Evolutionary conservation across 164 flowering plant species (phyloP).

Genomic region (Brasenia schreberi): DNA sequence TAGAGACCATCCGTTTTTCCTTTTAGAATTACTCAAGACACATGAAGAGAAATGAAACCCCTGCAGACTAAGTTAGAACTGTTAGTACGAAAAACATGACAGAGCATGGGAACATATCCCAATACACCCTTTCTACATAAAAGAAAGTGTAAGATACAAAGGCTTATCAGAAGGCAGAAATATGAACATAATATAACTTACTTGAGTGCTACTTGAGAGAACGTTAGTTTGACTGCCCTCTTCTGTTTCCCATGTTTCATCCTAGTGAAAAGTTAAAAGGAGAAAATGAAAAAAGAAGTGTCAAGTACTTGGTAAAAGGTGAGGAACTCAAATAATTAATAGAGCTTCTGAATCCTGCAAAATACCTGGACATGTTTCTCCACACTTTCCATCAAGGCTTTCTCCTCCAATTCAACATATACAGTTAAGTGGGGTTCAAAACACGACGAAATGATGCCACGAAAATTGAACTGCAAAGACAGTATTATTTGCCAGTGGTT

Average conservation of each 20-base stretch:
- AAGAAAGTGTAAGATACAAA: background rate
- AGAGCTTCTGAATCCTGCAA: background rate
- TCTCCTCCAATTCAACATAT: slow-evolving; percentile 90
- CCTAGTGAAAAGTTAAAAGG: slow-evolving; percentile 23
- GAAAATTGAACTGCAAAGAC: slow-evolving; percentile 84
- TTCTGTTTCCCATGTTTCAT: slow-evolving; percentile 96
- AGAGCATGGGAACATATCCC: no score
- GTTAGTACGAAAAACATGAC: no score
- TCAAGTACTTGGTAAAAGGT: background rate
- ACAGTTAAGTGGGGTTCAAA: slow-evolving; percentile 87
- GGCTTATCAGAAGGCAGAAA: background rate
- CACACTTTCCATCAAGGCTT: slow-evolving; percentile 80
- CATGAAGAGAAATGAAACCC: background rate
- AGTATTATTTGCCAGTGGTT: background rate
- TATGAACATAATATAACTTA: slow-evolving; percentile 7
- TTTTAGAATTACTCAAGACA: no score
- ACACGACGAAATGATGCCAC: slow-evolving; percentile 91
- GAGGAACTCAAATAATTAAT: background rate
- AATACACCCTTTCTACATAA: background rate
- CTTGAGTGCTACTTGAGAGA: slow-evolving; percentile 96
- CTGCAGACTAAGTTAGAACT: background rate
- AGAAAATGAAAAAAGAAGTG: background rate
- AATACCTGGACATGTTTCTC: slow-evolving; percentile 95
- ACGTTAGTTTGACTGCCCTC: slow-evolving; percentile 94
- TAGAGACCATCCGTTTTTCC: no score